Percentiles rank a stretch among this genome's conserved stretches.
phyloP scores from a whole-genome alignment of 2,329 filamentous ascomycete genomes.

The Colletotrichum lupini region DNA sequence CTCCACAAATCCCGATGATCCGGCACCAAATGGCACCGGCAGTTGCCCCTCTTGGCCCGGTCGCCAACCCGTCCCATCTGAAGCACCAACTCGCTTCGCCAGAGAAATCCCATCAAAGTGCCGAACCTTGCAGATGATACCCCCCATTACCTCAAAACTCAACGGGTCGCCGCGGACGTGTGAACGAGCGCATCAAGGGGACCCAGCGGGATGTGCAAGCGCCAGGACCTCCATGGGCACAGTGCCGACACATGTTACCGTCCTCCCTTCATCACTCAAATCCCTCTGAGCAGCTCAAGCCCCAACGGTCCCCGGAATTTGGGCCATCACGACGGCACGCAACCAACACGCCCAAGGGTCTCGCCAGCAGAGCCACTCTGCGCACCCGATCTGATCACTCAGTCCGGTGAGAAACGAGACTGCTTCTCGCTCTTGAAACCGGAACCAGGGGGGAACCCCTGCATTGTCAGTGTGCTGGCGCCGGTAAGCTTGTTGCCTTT shows the following conservation, averaged over 20 bases:
- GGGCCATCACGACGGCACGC: neutral
- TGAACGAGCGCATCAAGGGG: neutral
- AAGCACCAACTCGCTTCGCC: conserved; percentile 5
- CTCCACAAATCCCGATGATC: conserved; percentile 14
- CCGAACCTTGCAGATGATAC: conserved; percentile 34
- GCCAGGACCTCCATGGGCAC: conserved; percentile 24
- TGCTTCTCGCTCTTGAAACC: conserved; percentile 15
- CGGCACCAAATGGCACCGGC: neutral
- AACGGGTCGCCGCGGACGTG: conserved; percentile 11
- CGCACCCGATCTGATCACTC: conserved; percentile 8
- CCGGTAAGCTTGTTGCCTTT: neutral
- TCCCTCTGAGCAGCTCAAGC: neutral
- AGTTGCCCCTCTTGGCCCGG: neutral
- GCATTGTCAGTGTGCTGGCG: conserved; percentile 16
- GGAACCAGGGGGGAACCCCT: conserved; percentile 12
- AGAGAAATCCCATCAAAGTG: conserved; percentile 27
- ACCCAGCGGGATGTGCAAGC: neutral
- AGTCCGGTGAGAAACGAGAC: conserved; percentile 1
- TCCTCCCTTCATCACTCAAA: neutral
- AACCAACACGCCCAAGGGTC: neutral
- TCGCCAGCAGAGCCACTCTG: neutral
- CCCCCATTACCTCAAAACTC: conserved; percentile 1
- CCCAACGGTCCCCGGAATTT: conserved; percentile 20
- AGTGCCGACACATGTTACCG: neutral
- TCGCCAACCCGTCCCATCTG: neutral